Percentiles rank a stretch among this genome's conserved stretches.
Evolutionary conservation across 169 alveolate genomes (phyloP).

Genomic region (Plasmodium coatneyi): DNA sequence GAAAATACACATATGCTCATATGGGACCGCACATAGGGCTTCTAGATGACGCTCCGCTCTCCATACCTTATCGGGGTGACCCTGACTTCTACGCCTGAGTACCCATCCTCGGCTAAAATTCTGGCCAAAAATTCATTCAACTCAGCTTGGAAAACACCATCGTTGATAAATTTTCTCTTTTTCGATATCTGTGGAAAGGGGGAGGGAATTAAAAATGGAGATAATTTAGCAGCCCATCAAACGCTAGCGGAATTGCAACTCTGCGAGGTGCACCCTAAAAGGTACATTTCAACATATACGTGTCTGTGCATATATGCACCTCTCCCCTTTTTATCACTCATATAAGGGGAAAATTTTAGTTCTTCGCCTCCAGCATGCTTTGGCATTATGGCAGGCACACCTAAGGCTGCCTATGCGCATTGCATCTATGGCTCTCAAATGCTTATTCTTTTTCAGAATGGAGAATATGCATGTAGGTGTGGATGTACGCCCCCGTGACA

Average conservation of each 20-base stretch:
- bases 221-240: background rate
- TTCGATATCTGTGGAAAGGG: slow-evolving; percentile 88
- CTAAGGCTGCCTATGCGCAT: background rate
- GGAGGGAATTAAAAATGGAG: background rate
- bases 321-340: slow-evolving; percentile 12
- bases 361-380: background rate
- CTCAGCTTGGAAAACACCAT: slow-evolving; percentile 99
- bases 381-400: background rate
- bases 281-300: background rate
- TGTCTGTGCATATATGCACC: background rate
- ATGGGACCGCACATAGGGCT: slow-evolving; percentile 3
- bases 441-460: background rate
- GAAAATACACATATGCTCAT: background rate
- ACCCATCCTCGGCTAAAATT: slow-evolving; percentile 98
- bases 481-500: background rate
- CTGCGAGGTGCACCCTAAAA: background rate
- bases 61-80: slow-evolving; percentile 91
- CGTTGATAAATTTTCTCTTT: slow-evolving; percentile 97
- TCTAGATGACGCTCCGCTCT: background rate
- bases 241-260: background rate
- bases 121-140: slow-evolving; percentile 97
- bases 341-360: background rate
- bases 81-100: slow-evolving; percentile 98
- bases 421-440: background rate
- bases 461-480: background rate